Conservation (phyloP, 305 asterid species). For the Fraxinus angustifolia region DNA sequence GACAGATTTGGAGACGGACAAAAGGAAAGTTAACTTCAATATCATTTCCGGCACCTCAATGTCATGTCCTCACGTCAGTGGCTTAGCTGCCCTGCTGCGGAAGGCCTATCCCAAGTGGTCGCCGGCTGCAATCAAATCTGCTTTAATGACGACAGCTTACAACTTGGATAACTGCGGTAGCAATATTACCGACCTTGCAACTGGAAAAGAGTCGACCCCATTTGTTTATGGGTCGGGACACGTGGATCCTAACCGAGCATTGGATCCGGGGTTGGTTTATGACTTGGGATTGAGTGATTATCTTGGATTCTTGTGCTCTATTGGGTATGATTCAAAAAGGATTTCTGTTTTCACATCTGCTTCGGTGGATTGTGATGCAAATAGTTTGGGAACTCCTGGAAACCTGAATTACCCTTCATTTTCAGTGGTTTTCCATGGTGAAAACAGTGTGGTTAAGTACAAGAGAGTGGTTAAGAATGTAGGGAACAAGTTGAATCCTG, state of each 20-base stretch:
- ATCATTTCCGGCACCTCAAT: conserved; percentile 85
- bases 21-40: conserved; percentile 70
- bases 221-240: conserved; percentile 80
- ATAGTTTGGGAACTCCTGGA: conserved; percentile 51
- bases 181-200: conserved; percentile 64
- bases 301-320: conserved; percentile 63
- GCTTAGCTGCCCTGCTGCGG: conserved; percentile 69
- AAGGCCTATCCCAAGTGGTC: conserved; percentile 70
- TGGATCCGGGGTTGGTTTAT: conserved; percentile 78
- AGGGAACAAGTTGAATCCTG: conserved; percentile 35
- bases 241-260: conserved; percentile 75
- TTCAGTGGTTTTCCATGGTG: conserved; percentile 50
- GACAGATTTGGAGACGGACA: conserved; percentile 58
- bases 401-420: conserved; percentile 83
- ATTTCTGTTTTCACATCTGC: conserved; percentile 48
- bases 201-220: conserved; percentile 53
- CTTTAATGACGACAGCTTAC: conserved; percentile 79
- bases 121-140: conserved; percentile 79
- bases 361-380: conserved; percentile 41
- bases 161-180: conserved; percentile 59
- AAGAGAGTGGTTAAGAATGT: conserved; percentile 65
- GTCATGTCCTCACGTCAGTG: conserved; percentile 95
- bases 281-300: conserved; percentile 49
- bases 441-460: conserved; percentile 43
- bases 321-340: conserved; percentile 45